Conservation (phyloP, 148 eudicot species). For the Fallopia convolvulus region DNA sequence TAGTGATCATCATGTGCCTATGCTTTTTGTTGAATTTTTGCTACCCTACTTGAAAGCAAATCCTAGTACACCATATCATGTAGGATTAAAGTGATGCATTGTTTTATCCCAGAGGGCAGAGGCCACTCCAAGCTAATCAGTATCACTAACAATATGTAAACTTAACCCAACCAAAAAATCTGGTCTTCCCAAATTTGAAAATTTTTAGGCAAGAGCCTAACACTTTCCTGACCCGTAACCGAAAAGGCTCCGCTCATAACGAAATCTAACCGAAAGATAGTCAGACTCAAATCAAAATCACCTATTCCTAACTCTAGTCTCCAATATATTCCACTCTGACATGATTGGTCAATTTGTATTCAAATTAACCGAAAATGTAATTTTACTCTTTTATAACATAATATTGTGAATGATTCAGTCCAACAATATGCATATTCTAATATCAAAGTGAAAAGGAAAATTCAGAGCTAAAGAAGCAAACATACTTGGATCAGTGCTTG, state of each 20-base stretch:
- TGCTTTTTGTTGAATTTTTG: slow-evolving; percentile 5
- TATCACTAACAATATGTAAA: too few relatives aligned
- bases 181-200: background rate
- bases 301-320: background rate
- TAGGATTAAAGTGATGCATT: slow-evolving; percentile 8
- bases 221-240: background rate
- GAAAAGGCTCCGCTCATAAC: too few relatives aligned
- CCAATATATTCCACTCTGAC: too few relatives aligned
- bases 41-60: slow-evolving; percentile 12
- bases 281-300: too few relatives aligned
- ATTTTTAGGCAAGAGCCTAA: background rate
- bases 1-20: slow-evolving; percentile 13
- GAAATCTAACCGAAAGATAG: too few relatives aligned
- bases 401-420: too few relatives aligned
- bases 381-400: too few relatives aligned
- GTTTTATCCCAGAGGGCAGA: background rate
- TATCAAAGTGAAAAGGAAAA: background rate
- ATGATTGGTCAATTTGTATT: background rate
- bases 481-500: slow-evolving; percentile 95
- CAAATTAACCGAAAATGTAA: background rate
- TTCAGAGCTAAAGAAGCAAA: background rate
- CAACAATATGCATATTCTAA: background rate
- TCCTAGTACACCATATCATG: slow-evolving; percentile 6
- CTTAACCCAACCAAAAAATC: background rate
- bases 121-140: background rate